A percentile compares a stretch with the other conserved stretches of the same genome.
phyloP scores from a whole-genome alignment of 306 rosid species.

The Erythrophleum fordii region DNA sequence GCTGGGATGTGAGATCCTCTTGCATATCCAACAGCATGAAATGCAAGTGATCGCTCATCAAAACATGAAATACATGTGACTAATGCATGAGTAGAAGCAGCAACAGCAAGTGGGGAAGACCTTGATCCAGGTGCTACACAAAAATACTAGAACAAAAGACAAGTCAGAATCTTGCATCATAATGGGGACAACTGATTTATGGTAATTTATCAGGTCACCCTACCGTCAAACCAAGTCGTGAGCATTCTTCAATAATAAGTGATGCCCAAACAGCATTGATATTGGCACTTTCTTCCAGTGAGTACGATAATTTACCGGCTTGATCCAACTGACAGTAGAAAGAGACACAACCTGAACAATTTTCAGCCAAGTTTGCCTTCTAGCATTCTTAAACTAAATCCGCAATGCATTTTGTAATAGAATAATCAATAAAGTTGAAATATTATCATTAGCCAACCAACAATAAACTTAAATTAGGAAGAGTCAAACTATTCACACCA shows the following conservation, averaged over 20 bases:
- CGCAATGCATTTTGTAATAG: constrained; percentile 24
- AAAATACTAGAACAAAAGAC: constrained; percentile 76
- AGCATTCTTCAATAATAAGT: constrained; percentile 89
- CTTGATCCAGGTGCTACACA: constrained; percentile 99
- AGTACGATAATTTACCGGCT: constrained; percentile 44
- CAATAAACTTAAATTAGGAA: background rate
- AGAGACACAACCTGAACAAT: constrained; percentile 47
- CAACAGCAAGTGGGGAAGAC: constrained; percentile 97
- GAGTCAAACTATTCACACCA: background rate
- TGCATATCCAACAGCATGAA: constrained; percentile 97
- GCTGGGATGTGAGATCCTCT: constrained; percentile 93
- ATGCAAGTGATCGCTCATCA: constrained; percentile 96
- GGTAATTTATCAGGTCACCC: constrained; percentile 45
- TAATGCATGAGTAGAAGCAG: constrained; percentile 84
- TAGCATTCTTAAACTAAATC: constrained; percentile 37
- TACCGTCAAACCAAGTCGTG: constrained; percentile 94
- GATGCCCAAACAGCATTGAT: constrained; percentile 93
- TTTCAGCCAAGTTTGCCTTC: constrained; percentile 41
- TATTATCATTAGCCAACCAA: background rate
- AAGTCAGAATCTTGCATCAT: constrained; percentile 47
- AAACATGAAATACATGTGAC: constrained; percentile 81
- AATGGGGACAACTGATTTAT: constrained; percentile 21
- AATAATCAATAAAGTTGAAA: constrained; percentile 24
- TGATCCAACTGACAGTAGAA: constrained; percentile 76
- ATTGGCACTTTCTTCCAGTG: constrained; percentile 68